phyloP scores from a whole-genome alignment of 2,329 filamentous ascomycete species.

The Neocatenulostroma microsporum region DNA sequence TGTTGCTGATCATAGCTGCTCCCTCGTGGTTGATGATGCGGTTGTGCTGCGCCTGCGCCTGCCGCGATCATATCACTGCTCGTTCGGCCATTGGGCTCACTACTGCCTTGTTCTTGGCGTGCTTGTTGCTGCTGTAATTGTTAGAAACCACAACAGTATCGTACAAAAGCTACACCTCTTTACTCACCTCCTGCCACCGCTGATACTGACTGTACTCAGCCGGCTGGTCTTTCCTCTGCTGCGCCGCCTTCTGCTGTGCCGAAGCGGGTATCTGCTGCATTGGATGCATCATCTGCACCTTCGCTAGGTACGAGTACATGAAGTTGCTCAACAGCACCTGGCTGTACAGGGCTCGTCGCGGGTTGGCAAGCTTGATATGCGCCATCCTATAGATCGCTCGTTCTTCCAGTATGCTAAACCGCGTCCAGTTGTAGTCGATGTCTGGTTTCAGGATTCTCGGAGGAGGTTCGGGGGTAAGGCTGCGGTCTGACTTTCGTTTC shows the following conservation, averaged over 20 bases:
- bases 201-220: conserved; percentile 31
- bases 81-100: background rate
- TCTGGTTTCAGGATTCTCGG: conserved; percentile 70
- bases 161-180: background rate
- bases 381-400: conserved; percentile 97
- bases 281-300: conserved; percentile 97
- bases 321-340: conserved; percentile 97
- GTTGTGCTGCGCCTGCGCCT: conserved; percentile 4
- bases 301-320: conserved; percentile 98
- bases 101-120: conserved; percentile 16
- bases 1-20: conserved; percentile 8
- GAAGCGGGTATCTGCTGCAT: conserved; percentile 81
- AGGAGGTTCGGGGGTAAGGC: conserved; percentile 72
- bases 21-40: conserved; percentile 12
- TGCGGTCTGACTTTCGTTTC: conserved; percentile 62
- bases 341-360: conserved; percentile 79
- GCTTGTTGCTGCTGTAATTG: conserved; percentile 23
- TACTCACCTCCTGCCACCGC: conserved; percentile 31
- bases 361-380: conserved; percentile 98
- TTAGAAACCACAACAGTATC: background rate
- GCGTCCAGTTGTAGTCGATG: conserved; percentile 90
- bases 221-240: conserved; percentile 18
- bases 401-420: conserved; percentile 92
- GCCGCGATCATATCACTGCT: conserved; percentile 8
- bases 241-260: conserved; percentile 35